Base-by-base conservation (phyloP, 2,329 filamentous ascomycete species). In the Chaetoscypha palmicola region DNA sequence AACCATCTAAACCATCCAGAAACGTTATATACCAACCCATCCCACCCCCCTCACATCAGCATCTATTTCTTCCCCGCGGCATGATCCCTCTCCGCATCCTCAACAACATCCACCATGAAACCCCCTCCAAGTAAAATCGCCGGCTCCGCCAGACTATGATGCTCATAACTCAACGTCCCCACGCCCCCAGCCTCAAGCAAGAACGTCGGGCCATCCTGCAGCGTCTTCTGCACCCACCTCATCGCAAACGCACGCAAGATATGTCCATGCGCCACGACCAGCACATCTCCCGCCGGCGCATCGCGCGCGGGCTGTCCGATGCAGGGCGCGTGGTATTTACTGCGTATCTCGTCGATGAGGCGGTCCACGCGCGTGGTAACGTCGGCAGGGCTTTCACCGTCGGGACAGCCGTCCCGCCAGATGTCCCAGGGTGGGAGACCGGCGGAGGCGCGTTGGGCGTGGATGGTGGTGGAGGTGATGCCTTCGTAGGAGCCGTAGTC, bases 401-500 rank as follows among this genome's bases (percentile, higher is more conserved):
- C 85, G 1, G 83, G 83, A 64, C 88, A 94, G 0, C 88, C 88
- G 61, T 94, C 87, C n/a, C 69, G 71, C 88, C 88, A 94, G 52
- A 94, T 94, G 66, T 92, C 84, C 87, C 87, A 94, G 31, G 68
- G 53, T 4, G 45, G 45, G 16, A 74, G 67, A 5, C 84, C 85
- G 46, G 77, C 68, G 56, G 73, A 68, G 47, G 66, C 70, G 39
- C 76, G 74, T 53, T 68, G 58, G 41, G 72, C 70, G 39, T 76
- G 71, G 59, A 94, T 94, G 53, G 87, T 71, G 12, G 72, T 66
- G 49, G 74, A 82, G 26, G 83, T 87, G 60, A 92, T 74, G 7
- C 88, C 88, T 66, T 94, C 87, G 60, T 94, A 94, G 53, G 83
- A 76, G 34, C 86, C 88, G 60, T 94, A 94, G 65, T 92, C 83